Evolutionary conservation across 768 basidiomycete species (phyloP).

Genomic region (Russula compacta): DNA sequence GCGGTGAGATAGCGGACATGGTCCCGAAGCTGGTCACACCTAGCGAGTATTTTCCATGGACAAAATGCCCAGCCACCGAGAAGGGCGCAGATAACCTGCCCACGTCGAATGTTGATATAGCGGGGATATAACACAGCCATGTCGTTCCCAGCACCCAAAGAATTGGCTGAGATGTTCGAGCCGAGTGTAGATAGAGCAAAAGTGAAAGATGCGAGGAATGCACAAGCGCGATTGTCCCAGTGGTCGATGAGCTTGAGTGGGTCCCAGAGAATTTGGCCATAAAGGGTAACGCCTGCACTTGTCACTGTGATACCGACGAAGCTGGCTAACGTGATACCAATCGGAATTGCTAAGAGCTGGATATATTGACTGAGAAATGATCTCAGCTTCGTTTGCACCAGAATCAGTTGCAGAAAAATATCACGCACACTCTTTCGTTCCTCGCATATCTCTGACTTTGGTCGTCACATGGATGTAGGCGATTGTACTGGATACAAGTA

Average conservation of each 20-base stretch:
- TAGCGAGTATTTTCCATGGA: slow-evolving; percentile 77
- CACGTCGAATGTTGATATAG: slow-evolving; percentile 75
- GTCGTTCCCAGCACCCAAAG: slow-evolving; percentile 70
- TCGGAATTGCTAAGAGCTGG: slow-evolving; percentile 67
- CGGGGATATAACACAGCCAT: slow-evolving; percentile 66
- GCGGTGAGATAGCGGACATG: background rate
- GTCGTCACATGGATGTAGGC: background rate
- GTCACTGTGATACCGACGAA: slow-evolving; percentile 83
- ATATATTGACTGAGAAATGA: slow-evolving; percentile 48
- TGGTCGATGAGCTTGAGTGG: slow-evolving; percentile 64
- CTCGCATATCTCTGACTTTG: slow-evolving; percentile 57
- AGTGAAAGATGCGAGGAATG: slow-evolving; percentile 73
- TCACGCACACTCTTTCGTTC: slow-evolving; percentile 47
- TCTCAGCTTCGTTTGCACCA: background rate
- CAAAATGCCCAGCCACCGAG: slow-evolving; percentile 77
- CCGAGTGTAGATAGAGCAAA: slow-evolving; percentile 68
- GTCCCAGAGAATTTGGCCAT: slow-evolving; percentile 63
- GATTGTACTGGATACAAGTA: background rate
- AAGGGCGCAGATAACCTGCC: slow-evolving; percentile 65
- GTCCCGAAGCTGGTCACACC: slow-evolving; percentile 24
- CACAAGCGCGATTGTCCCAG: slow-evolving; percentile 80
- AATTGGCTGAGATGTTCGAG: slow-evolving; percentile 65
- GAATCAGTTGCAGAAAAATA: background rate
- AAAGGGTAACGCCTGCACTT: slow-evolving; percentile 63
- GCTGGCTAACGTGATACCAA: slow-evolving; percentile 65